A percentile compares a stretch with the other conserved stretches of the same genome.
These are phyloP conservation scores for Rhodotorula toruloides DNA, from an alignment of 768 basidiomycete species.

Conservation along the genomic window DNA sequence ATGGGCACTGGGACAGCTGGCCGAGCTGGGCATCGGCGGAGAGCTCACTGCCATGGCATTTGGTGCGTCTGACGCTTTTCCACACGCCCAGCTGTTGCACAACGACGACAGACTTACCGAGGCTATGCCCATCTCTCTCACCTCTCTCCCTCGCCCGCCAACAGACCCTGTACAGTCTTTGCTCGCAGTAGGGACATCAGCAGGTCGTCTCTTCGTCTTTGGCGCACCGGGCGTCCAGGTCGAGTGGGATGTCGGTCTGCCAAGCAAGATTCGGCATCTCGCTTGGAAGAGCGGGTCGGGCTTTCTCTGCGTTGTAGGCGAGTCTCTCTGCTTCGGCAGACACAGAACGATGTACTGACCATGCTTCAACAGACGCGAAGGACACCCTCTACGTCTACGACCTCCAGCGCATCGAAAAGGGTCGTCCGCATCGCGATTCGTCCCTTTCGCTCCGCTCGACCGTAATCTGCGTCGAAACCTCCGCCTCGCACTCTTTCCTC, in stretches of 20 bases:
- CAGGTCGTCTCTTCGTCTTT: slow-evolving; percentile 61
- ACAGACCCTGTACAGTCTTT: slow-evolving; percentile 48
- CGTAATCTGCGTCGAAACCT: slow-evolving; percentile 54
- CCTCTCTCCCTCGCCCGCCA: slow-evolving; percentile 13
- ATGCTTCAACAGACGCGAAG: slow-evolving; percentile 48
- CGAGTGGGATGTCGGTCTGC: slow-evolving; percentile 53
- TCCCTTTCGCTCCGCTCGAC: slow-evolving; percentile 33
- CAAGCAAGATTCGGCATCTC: slow-evolving; percentile 55
- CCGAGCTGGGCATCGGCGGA: slow-evolving; percentile 19
- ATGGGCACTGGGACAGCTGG: slow-evolving; percentile 23
- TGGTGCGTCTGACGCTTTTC: slow-evolving; percentile 6
- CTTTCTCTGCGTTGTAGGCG: slow-evolving; percentile 63
- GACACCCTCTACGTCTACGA: slow-evolving; percentile 43
- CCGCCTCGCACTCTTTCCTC: slow-evolving; percentile 70
- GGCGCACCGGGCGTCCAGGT: slow-evolving; percentile 64
- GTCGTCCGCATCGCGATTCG: slow-evolving; percentile 35
- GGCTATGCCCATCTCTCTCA: neutral
- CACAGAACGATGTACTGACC: slow-evolving; percentile 2
- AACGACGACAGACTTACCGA: neutral
- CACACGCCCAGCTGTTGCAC: accelerated
- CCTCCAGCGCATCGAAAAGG: slow-evolving; percentile 36
- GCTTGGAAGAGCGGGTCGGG: slow-evolving; percentile 58
- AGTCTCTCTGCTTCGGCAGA: slow-evolving; percentile 23
- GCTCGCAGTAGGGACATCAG: slow-evolving; percentile 55
- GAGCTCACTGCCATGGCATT: slow-evolving; percentile 30